Conservation (phyloP, 2,329 filamentous ascomycete species). For the Pseudofabraea citricarpa region DNA sequence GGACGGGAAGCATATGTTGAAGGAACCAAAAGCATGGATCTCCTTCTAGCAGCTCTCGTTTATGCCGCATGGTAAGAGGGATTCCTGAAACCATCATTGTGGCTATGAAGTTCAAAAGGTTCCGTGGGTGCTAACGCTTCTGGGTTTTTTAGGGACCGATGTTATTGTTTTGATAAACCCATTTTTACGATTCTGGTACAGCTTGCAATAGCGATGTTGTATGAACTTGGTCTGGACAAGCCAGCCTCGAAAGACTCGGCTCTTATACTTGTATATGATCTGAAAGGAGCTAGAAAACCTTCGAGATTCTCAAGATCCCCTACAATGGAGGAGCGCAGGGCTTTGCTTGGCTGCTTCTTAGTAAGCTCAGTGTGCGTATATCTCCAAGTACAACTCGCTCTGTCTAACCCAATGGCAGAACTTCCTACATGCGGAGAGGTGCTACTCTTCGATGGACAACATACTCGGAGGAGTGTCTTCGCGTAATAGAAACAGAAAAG, state of each 20-base stretch:
- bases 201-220: slow-evolving; percentile 7
- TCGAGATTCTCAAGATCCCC: slow-evolving; percentile 1
- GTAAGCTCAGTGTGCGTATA: slow-evolving; percentile 7
- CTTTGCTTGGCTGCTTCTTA: slow-evolving; percentile 7
- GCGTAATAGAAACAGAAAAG: neutral
- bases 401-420: slow-evolving; percentile 4
- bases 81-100: no score
- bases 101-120: neutral
- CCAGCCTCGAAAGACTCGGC: slow-evolving; percentile 4
- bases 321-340: slow-evolving; percentile 7
- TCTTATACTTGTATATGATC: slow-evolving; percentile 4
- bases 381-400: neutral
- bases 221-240: slow-evolving; percentile 7
- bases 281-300: slow-evolving; percentile 3
- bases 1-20: slow-evolving; percentile 5
- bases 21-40: slow-evolving; percentile 7
- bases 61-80: slow-evolving; percentile 6
- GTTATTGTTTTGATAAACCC: slow-evolving; percentile 4
- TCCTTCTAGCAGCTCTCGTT: slow-evolving; percentile 7
- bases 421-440: slow-evolving; percentile 4
- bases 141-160: slow-evolving; percentile 1
- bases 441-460: slow-evolving; percentile 6
- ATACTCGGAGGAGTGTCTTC: slow-evolving; percentile 7
- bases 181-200: slow-evolving; percentile 3
- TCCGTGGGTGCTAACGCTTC: no score